Conservation (phyloP, 306 rosid species). For the Inga laurina region DNA sequence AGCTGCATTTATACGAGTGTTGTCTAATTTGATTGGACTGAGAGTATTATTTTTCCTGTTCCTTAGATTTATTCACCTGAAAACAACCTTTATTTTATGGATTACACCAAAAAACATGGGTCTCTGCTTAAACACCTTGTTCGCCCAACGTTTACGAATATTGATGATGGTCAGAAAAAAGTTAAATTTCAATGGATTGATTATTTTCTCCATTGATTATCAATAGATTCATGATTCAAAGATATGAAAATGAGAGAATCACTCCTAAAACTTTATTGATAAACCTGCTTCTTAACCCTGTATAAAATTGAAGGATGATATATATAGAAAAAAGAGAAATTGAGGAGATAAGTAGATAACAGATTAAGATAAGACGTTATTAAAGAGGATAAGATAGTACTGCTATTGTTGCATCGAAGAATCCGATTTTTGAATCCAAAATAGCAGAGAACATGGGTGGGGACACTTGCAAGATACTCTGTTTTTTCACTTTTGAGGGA, state of each 20-base stretch:
- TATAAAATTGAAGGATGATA: too few species aligned
- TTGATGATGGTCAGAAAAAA: neutral
- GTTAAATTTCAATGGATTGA: neutral
- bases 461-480: neutral
- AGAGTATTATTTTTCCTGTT: neutral
- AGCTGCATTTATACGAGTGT: too few species aligned
- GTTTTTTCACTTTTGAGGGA: neutral
- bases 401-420: neutral
- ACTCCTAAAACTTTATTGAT: too few species aligned
- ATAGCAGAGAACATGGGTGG: neutral
- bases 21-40: neutral
- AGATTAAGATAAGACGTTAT: neutral
- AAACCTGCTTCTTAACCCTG: too few species aligned
- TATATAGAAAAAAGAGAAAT: neutral
- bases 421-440: neutral
- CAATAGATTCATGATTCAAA: neutral
- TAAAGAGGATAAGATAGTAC: neutral
- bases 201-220: neutral
- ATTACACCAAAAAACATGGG: neutral
- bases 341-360: too few species aligned
- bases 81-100: neutral
- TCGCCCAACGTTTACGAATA: neutral
- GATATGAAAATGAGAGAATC: neutral
- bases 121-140: neutral
- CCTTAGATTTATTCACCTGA: neutral